Conservation (phyloP, 2,329 filamentous ascomycete species). For the Ophiostoma sp. region DNA sequence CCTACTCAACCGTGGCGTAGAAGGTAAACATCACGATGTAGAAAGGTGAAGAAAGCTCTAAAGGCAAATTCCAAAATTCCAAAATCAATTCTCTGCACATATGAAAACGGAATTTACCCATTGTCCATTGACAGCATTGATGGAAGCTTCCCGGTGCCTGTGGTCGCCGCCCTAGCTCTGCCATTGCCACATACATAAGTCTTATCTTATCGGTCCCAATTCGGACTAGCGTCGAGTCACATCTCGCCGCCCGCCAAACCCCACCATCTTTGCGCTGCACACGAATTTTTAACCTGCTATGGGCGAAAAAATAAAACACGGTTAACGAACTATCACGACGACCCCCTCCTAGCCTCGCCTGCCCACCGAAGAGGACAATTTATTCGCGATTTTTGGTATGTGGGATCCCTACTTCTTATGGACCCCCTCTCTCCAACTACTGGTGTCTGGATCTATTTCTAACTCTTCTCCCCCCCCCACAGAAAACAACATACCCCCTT, state of each 20-base stretch:
- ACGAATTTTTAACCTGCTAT: conserved; percentile 31
- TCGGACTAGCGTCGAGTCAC: conserved; percentile 28
- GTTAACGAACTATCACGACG: conserved; percentile 23
- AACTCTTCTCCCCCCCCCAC: not conserved
- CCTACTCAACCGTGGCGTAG: not conserved
- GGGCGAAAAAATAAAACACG: conserved; percentile 27
- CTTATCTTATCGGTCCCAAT: conserved; percentile 29
- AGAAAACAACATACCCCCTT: not conserved
- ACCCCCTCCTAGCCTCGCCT: conserved; percentile 21
- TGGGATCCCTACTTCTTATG: not conserved
- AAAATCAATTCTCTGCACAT: not conserved
- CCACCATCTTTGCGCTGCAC: conserved; percentile 30
- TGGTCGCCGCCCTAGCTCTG: not conserved
- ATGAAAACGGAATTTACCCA: conserved; percentile 12
- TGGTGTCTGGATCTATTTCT: not conserved
- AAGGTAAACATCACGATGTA: not conserved
- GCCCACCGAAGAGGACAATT: conserved; percentile 11
- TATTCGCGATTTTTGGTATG: conserved; percentile 18
- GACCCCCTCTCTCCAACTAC: not conserved
- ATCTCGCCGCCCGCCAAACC: conserved; percentile 25
- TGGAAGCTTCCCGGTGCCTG: not conserved
- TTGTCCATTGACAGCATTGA: conserved; percentile 3
- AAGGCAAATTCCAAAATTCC: not conserved
- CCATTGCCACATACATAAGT: not conserved
- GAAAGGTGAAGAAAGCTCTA: not conserved